These are phyloP conservation scores for Talaromyces wortmannii DNA, from an alignment of 495 filamentous ascomycete genomes.

Conservation along the genomic window DNA sequence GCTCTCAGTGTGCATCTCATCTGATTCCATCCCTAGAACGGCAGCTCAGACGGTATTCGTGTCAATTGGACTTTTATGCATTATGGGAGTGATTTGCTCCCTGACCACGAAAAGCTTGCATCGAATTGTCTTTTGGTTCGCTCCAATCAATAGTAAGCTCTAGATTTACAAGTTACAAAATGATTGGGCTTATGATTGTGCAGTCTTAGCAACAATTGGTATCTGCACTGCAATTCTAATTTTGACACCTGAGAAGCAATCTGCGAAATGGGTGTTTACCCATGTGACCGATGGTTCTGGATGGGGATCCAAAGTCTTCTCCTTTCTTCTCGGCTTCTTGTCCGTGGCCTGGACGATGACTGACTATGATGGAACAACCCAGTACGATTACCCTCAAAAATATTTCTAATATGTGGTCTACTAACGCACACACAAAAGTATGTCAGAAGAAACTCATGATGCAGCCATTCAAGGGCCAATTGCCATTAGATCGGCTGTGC, in stretches of 20 bases:
- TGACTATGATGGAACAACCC: conserved; percentile 68
- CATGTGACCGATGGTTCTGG: conserved; percentile 60
- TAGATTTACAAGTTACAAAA: neutral
- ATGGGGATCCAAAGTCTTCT: conserved; percentile 58
- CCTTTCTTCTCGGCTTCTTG: conserved; percentile 62
- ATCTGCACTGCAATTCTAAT: conserved; percentile 58
- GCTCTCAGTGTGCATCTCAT: neutral
- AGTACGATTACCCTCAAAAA: conserved; percentile 30
- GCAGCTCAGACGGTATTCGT: conserved; percentile 57
- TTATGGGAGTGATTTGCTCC: conserved; percentile 59
- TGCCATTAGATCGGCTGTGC: conserved; percentile 56
- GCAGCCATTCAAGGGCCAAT: conserved; percentile 59
- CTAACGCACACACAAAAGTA: conserved; percentile 26
- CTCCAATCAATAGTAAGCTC: conserved; percentile 59
- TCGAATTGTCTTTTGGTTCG: conserved; percentile 62
- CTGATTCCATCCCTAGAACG: conserved; percentile 32
- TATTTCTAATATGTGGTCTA: neutral
- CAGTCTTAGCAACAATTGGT: conserved; percentile 47
- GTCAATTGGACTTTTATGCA: conserved; percentile 47
- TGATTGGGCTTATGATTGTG: neutral
- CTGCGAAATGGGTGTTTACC: conserved; percentile 60
- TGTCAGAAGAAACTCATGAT: conserved; percentile 70
- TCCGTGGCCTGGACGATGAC: conserved; percentile 74
- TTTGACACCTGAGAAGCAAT: conserved; percentile 57
- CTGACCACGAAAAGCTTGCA: conserved; percentile 58